These are phyloP conservation scores for Colletotrichum camelliae DNA, from an alignment of 2,329 filamentous ascomycete genomes.

Conservation along the genomic window DNA sequence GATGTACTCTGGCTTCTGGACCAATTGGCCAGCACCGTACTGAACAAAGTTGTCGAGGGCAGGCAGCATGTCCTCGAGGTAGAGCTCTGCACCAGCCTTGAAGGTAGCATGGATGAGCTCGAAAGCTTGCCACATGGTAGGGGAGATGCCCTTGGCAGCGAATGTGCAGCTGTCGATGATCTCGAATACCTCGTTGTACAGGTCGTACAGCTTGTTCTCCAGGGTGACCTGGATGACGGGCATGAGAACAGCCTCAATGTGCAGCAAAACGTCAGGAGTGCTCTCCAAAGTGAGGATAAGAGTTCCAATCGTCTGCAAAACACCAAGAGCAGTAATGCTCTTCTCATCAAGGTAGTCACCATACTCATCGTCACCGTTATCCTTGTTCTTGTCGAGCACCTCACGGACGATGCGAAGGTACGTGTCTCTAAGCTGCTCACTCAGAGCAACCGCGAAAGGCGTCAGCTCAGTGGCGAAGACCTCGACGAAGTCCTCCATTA, in stretches of 20 bases:
- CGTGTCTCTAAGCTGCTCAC: conserved; percentile 93
- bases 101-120: conserved; percentile 96
- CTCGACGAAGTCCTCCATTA: conserved; percentile 99
- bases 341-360: conserved; percentile 97
- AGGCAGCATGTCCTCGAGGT: conserved; percentile 98
- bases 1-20: conserved; percentile 85
- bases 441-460: conserved; percentile 94
- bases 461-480: conserved; percentile 97
- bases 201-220: conserved; percentile 96
- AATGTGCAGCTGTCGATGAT: conserved; percentile 99
- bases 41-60: conserved; percentile 98
- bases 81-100: conserved; percentile 95
- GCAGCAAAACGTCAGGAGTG: conserved; percentile 91
- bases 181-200: conserved; percentile 98
- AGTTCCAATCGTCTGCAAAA: conserved; percentile 96
- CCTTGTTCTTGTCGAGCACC: conserved; percentile 81
- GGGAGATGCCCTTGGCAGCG: conserved; percentile 92
- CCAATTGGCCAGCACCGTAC: conserved; percentile 81
- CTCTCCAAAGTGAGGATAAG: conserved; percentile 96
- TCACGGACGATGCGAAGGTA: conserved; percentile 94
- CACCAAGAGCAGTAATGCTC: conserved; percentile 95
- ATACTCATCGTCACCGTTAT: conserved; percentile 78
- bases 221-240: conserved; percentile 95
- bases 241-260: conserved; percentile 96
- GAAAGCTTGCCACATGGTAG: conserved; percentile 98